These are phyloP conservation scores for Sutorius australiensis DNA, from an alignment of 768 basidiomycete species.

Conservation along the genomic window DNA sequence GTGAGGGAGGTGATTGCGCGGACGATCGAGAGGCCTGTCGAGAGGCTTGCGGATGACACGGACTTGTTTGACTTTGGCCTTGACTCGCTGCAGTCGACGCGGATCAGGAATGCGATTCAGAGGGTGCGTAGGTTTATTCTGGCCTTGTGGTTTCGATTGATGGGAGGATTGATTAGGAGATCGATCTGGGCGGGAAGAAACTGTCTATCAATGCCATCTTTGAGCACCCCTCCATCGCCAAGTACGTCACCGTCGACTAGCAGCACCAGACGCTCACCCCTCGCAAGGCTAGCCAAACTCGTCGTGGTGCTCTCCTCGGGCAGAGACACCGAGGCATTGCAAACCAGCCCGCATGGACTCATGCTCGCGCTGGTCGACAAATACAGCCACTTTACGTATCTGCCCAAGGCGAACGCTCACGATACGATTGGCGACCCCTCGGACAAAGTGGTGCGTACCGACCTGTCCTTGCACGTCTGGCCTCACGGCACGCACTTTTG, in stretches of 20 bases:
- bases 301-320: slow-evolving; percentile 36
- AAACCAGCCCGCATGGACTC: slow-evolving; percentile 30
- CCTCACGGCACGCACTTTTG: not conserved
- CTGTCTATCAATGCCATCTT: slow-evolving; percentile 39
- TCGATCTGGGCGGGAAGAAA: slow-evolving; percentile 21
- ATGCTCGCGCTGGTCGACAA: slow-evolving; percentile 49
- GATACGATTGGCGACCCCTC: slow-evolving; percentile 10
- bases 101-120: slow-evolving; percentile 47
- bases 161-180: slow-evolving; percentile 4
- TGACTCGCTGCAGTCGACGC: slow-evolving; percentile 50
- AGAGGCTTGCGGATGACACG: slow-evolving; percentile 26
- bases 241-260: slow-evolving; percentile 22
- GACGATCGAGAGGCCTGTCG: slow-evolving; percentile 20
- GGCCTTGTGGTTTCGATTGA: slow-evolving; percentile 19
- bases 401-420: not conserved
- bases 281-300: slow-evolving; percentile 38
- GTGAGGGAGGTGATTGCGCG: slow-evolving; percentile 16
- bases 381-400: slow-evolving; percentile 23
- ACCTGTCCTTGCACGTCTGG: not conserved
- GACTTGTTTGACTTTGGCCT: slow-evolving; percentile 49
- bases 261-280: not conserved
- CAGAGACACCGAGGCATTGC: slow-evolving; percentile 13
- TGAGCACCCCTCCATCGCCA: slow-evolving; percentile 43
- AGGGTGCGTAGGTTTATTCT: slow-evolving; percentile 30
- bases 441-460: slow-evolving; percentile 15